Percentiles rank a stretch among this genome's conserved stretches.
These are phyloP conservation scores for Colletotrichum viniferum DNA, from an alignment of 2,329 filamentous ascomycete species.

Conservation along the genomic window DNA sequence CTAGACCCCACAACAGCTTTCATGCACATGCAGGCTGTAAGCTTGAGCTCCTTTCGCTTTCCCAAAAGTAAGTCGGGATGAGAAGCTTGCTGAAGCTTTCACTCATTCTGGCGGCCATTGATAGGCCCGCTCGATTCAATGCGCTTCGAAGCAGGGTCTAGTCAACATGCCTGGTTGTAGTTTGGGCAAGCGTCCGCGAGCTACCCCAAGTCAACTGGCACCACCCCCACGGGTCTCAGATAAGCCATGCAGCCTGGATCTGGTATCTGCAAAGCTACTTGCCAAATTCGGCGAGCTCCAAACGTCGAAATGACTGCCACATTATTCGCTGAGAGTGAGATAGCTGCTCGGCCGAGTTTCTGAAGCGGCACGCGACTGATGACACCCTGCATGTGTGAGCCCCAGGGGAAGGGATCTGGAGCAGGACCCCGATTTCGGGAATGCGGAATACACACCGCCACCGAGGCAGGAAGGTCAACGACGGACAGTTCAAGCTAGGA, in stretches of 20 bases:
- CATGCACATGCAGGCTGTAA: not conserved
- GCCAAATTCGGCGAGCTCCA: not conserved
- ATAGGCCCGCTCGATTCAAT: not conserved
- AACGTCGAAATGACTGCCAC: not conserved
- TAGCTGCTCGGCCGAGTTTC: not conserved
- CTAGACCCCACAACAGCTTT: not conserved
- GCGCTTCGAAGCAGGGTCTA: not conserved
- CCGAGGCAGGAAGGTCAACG: not conserved
- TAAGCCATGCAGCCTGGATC: not conserved
- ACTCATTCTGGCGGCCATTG: not conserved
- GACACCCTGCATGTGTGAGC: not conserved
- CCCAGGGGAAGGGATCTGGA: not conserved
- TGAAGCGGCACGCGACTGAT: not conserved
- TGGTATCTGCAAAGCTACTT: not conserved
- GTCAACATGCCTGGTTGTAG: not conserved
- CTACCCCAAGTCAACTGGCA: not conserved
- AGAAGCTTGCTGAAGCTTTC: not conserved
- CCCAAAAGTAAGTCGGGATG: not conserved
- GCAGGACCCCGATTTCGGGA: not conserved
- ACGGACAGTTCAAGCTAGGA: not conserved
- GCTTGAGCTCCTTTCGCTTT: not conserved
- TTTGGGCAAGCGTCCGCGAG: not conserved
- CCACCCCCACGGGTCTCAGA: not conserved
- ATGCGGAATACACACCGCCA: not conserved
- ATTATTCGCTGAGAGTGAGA: not conserved